These are phyloP conservation scores for Alternaria gansuensis DNA, from an alignment of 2,329 filamentous ascomycete genomes.

Conservation along the genomic window DNA sequence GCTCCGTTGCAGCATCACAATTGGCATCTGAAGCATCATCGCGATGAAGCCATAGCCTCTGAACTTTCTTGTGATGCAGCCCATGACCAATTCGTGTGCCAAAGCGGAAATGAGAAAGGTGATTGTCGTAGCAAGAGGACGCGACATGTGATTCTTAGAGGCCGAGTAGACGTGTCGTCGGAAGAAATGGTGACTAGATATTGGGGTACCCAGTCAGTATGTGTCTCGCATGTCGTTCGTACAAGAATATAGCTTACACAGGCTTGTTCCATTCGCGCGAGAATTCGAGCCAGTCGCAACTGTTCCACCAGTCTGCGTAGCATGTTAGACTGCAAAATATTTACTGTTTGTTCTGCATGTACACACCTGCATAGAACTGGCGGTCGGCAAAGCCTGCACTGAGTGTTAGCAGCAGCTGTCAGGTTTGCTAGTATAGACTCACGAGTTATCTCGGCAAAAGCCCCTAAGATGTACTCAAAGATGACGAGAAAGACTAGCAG, in stretches of 20 bases:
- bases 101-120: slow-evolving; percentile 91
- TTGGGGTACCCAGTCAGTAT: slow-evolving; percentile 63
- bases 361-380: slow-evolving; percentile 20
- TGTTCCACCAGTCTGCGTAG: slow-evolving; percentile 70
- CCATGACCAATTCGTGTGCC: slow-evolving; percentile 95
- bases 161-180: slow-evolving; percentile 93
- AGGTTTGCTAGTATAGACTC: slow-evolving; percentile 27
- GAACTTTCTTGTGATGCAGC: slow-evolving; percentile 96
- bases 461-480: slow-evolving; percentile 95
- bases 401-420: neutral
- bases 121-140: slow-evolving; percentile 79
- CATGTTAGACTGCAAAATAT: slow-evolving; percentile 54
- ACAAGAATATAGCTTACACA: neutral
- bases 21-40: slow-evolving; percentile 96
- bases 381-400: slow-evolving; percentile 11
- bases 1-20: slow-evolving; percentile 89
- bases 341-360: slow-evolving; percentile 43
- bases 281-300: slow-evolving; percentile 92
- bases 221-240: slow-evolving; percentile 78
- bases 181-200: slow-evolving; percentile 79
- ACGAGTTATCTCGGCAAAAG: slow-evolving; percentile 89
- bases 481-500: slow-evolving; percentile 96
- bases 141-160: slow-evolving; percentile 77
- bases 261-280: slow-evolving; percentile 61
- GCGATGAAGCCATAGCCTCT: slow-evolving; percentile 91